Conservation (phyloP, 169 alveolate genomes). For the Babesia ovata region DNA sequence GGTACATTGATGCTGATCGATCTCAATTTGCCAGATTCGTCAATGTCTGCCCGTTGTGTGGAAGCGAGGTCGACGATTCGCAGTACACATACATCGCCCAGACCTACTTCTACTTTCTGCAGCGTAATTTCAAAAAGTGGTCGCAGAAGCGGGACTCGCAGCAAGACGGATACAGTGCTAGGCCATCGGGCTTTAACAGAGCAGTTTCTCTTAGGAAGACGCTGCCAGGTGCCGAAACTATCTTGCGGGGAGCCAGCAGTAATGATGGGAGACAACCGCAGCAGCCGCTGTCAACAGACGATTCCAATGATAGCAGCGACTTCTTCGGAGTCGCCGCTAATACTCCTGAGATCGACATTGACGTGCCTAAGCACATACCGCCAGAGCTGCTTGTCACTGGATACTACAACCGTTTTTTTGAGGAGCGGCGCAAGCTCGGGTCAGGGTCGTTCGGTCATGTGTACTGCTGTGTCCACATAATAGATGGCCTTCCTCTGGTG, state of each 20-base stretch:
- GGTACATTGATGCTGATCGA: background rate
- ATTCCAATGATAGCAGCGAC: background rate
- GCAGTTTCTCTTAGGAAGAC: background rate
- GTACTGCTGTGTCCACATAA: conserved; percentile 75
- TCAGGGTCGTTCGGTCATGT: conserved; percentile 83
- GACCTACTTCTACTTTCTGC: conserved; percentile 64
- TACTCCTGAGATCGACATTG: background rate
- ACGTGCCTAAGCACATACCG: conserved; percentile 67
- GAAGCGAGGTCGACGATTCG: conserved; percentile 40
- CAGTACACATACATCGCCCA: conserved; percentile 62
- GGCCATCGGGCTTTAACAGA: background rate
- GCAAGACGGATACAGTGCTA: background rate
- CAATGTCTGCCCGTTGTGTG: conserved; percentile 62
- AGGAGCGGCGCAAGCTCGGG: conserved; percentile 77
- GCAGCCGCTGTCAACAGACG: background rate
- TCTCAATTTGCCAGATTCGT: background rate
- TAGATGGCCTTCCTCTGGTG: conserved; percentile 76
- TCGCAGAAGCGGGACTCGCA: background rate
- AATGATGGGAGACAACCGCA: background rate
- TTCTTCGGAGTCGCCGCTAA: background rate
- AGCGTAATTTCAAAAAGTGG: conserved; percentile 46
- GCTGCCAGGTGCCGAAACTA: conserved; percentile 10
- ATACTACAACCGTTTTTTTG: conserved; percentile 77
- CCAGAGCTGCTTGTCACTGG: conserved; percentile 79
- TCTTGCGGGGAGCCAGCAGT: background rate